A percentile compares a stretch with the other conserved stretches of the same genome.
Evolutionary conservation across 768 basidiomycete species (phyloP).

Genomic region (Mycena vitilis): DNA sequence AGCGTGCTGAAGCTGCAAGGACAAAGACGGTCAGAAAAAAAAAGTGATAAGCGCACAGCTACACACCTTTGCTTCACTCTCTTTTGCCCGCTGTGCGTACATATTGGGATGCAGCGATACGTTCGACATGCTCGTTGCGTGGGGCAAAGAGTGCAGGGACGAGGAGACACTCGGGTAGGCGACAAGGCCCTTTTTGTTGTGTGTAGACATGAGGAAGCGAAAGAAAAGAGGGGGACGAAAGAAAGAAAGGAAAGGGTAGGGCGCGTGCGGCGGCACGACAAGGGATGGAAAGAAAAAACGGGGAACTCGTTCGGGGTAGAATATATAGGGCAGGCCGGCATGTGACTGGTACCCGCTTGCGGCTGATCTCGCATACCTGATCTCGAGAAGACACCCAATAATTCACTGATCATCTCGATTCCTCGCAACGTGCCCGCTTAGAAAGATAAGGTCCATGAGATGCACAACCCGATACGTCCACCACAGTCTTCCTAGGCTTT

Average conservation of each 20-base stretch:
- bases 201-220: slow-evolving; percentile 47
- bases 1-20: slow-evolving; percentile 67
- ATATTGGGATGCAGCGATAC: slow-evolving; percentile 76
- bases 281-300: slow-evolving; percentile 40
- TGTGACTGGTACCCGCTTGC: slow-evolving; percentile 15
- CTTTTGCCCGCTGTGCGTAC: slow-evolving; percentile 74
- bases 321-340: slow-evolving; percentile 47
- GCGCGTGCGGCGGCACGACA: slow-evolving; percentile 29
- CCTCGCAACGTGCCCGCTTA: slow-evolving; percentile 30
- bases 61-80: slow-evolving; percentile 82
- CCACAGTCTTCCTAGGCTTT: not conserved
- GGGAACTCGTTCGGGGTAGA: slow-evolving; percentile 40
- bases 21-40: slow-evolving; percentile 25
- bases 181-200: slow-evolving; percentile 62
- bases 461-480: not conserved
- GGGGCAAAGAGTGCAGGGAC: slow-evolving; percentile 74
- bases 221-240: slow-evolving; percentile 30
- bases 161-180: slow-evolving; percentile 80
- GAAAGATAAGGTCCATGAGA: slow-evolving; percentile 18
- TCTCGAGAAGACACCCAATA: slow-evolving; percentile 6
- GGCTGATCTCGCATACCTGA: slow-evolving; percentile 1
- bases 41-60: not conserved
- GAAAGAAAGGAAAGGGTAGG: slow-evolving; percentile 37
- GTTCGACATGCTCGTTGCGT: slow-evolving; percentile 76
- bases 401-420: slow-evolving; percentile 28